Base-by-base conservation (phyloP, 257 asterid genomes). In the Leonotis leonurus region DNA sequence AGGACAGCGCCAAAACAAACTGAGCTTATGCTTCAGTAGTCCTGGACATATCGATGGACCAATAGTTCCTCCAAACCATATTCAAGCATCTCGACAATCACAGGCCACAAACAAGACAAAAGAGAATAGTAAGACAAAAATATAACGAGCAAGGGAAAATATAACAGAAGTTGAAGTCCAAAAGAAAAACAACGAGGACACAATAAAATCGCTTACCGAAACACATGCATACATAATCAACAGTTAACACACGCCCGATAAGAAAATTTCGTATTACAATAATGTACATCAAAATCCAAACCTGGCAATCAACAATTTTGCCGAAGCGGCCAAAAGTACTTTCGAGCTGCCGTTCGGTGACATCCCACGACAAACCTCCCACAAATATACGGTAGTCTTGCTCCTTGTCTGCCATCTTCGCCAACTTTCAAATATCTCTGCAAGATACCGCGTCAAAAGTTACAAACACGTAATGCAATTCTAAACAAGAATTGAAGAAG, bases 271-370 rank as follows among this genome's bases (percentile, higher is more conserved):
- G 35, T 7, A 50, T 27, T 25, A 39, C n/a, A 45, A 25, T 13
- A 46, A 46, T 46, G 54, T 48, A 17, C 16, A 53, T 24, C 24
- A 39, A 60, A 74, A 55, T 53, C 7, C 3, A 27, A 73, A 92
- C 99, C 99, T 92, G 99, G 70, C 88, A 76, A 55, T 89, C 95
- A 48, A 92, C 64, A 71, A 92, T 56, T 80, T 86, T 92, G 39
- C 99, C 99, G 70, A 75, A 92, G 65, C 96, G 96, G 65, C 75
- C 62, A 61, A 92, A 92, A 41, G 94, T 84, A 46, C 67, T 79
- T 68, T 89, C 93, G 3, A 92, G 97, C 90, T 86, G 96, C 71
- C 97, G 93, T 59, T 89, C 95, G 1, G 95, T 83, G 55, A 87
- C 85, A 46, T 89, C 97, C 87, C 83, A 80, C 21, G 96, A 80